Conservation (phyloP, 164 flowering plant species). For the Litsea cubeba region DNA sequence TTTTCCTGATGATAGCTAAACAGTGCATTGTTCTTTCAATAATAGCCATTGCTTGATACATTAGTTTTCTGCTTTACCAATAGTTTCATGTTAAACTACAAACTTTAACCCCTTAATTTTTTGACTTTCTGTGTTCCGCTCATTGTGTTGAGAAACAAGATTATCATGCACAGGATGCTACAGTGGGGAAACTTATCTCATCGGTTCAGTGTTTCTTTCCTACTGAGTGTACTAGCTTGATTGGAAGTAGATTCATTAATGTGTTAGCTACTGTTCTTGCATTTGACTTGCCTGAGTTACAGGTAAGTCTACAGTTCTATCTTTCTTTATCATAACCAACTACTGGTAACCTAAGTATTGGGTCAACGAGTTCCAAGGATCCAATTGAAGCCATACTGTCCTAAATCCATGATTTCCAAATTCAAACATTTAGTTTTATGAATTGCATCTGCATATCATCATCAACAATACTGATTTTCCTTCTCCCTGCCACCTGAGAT, state of each 20-base stretch:
- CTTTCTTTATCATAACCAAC: too few species aligned
- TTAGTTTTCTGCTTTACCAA: neutral
- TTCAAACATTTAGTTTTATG: neutral
- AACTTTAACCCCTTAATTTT: neutral
- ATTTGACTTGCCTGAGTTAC: too few species aligned
- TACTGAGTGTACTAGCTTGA: too few species aligned
- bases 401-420: neutral
- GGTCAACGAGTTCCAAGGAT: too few species aligned
- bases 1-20: neutral
- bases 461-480: neutral
- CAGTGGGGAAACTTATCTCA: too few species aligned
- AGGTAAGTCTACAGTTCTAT: too few species aligned
- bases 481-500: neutral
- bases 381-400: too few species aligned
- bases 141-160: neutral
- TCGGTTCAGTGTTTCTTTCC: too few species aligned
- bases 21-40: neutral
- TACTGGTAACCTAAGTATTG: too few species aligned
- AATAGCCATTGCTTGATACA: neutral
- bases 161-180: neutral
- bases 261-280: too few species aligned
- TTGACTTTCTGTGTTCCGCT: neutral
- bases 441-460: neutral
- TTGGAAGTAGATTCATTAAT: too few species aligned
- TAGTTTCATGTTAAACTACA: neutral